Base-by-base conservation (phyloP, 176 grass and related monocot species). In the Eleusine coracana region DNA sequence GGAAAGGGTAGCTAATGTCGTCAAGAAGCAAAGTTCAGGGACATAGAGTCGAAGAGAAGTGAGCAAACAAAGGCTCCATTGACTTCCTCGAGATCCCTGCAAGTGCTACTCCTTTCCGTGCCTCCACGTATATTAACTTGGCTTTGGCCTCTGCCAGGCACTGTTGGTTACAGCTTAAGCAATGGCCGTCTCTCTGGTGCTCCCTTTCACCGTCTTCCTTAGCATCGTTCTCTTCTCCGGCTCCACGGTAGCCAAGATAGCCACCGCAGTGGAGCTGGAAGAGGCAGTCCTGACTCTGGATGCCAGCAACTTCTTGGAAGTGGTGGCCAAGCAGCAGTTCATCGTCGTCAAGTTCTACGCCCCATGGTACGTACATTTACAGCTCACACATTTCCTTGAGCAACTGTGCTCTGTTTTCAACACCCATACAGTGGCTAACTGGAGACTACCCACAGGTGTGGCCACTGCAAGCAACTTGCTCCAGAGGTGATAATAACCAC, bases 341-440 rank as follows among this genome's bases (percentile, higher is more conserved):
- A 90, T 96, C 17, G 83, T 99, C 18, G 83, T 99, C 31, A 78
- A 99, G 74, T 99, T 99, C 91, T 99, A 96, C 14, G 91, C 96
- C 0, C 91, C 96, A 66, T 96, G 96, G 96, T 99, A 86, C 0
- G 36, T 75, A 62, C 15, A 71, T 34, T n/a, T 46, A 68, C 16
- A 73, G n/a, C 42, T 34, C 17, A 68, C 18, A 28, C 23, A 23
- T 80, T 80, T 59, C 15, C n/a, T 56, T 77, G 13, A 77, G 66
- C 27, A 66, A 28, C 37, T 16, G n/a, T 12, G 17, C 7, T 69
- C 31, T 28, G 31, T 80, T 80, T 8, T 40, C 36, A 42, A 73
- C 13, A n/a, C 15, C 27, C 3, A 0, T 25, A 79, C 36, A 67
- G 20, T 71, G 16, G 58, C 39, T 89, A 82, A 86, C 59, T 77